Base-by-base conservation (phyloP, 2,329 filamentous ascomycete species). In the Shiraia bambusicola region DNA sequence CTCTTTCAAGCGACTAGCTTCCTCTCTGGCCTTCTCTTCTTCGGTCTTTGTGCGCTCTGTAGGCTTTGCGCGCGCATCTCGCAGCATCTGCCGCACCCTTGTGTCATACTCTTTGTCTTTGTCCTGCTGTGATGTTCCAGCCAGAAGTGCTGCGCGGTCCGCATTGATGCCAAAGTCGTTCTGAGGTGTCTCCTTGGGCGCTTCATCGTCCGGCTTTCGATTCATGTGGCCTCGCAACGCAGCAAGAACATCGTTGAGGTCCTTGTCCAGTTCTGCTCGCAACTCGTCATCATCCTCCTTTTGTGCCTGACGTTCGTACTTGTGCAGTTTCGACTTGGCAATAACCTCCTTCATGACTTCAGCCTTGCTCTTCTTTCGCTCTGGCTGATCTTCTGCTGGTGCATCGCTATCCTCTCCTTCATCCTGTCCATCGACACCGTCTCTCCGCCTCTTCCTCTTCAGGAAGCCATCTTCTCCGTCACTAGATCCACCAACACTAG, bases 291-390 rank as follows among this genome's bases (percentile, higher is more conserved):
- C 93, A 35, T 93, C 89, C 47, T 97, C 93, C 63, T 95, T 96
- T 19, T 83, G 82, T 46, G 88, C 84, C 69, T 98, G 93, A 28
- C 93, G 83, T 71, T 97, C 91, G 63, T 92, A 91, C 71, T 95
- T 97, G 78, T 96, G 81, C 49, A 88, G 77, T 66, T 98, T 98
- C 1, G 92, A 97, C 71, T 98, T 98, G 47, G 91, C 88, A 54
- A 98, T 96, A 47, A 98, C 79, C 69, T 98, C 94, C 61, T 95
- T 87, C 88, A 97, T 96, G 35, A 98, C 88, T 69, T 98, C 93
- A 39, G 93, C 87, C 72, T 96, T 97, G 3, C 85, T 85, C 74
- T 96, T 98, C 69, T 95, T 96, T 45, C 86, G 80, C 58, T 92
- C 86, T 0, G 89, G 90, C 49, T 84, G 73, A 0, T 74, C 75